Conservation (phyloP, 2,329 filamentous ascomycete species). For the Talaromyces sp. region DNA sequence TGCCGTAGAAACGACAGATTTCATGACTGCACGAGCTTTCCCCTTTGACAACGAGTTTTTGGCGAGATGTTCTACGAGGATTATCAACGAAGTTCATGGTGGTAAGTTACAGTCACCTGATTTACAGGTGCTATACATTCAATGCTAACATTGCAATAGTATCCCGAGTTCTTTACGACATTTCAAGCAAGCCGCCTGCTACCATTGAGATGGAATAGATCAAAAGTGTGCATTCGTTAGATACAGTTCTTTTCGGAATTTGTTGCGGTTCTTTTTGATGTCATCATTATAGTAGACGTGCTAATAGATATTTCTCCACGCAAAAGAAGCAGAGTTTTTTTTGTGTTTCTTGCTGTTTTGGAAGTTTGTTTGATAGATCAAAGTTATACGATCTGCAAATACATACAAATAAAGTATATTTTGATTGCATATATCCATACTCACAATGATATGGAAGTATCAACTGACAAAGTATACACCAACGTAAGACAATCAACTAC, state of each 20-base stretch:
- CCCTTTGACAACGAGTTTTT: slow-evolving; percentile 61
- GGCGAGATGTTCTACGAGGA: slow-evolving; percentile 59
- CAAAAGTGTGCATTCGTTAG: slow-evolving; percentile 1
- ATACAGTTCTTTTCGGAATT: not conserved
- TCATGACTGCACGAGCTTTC: slow-evolving; percentile 70
- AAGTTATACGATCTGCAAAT: not conserved
- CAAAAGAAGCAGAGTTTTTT: not conserved
- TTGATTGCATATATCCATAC: not conserved
- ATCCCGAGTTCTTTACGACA: slow-evolving; percentile 65
- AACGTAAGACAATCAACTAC: not conserved
- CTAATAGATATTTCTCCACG: not conserved
- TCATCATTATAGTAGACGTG: not conserved
- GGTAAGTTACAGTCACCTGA: not conserved
- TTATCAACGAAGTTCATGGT: slow-evolving; percentile 71
- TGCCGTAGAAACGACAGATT: slow-evolving; percentile 58
- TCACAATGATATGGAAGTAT: not conserved
- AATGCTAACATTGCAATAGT: slow-evolving; percentile 32
- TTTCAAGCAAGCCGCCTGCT: slow-evolving; percentile 20
- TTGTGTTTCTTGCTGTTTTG: not conserved
- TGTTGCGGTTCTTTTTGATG: not conserved
- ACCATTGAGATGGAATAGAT: slow-evolving; percentile 23
- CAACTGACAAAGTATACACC: not conserved
- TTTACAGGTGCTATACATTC: too few relatives aligned
- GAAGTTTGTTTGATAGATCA: not conserved
- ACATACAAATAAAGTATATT: not conserved